phyloP scores from a whole-genome alignment of 257 asterid species.

The Ilex asprella region DNA sequence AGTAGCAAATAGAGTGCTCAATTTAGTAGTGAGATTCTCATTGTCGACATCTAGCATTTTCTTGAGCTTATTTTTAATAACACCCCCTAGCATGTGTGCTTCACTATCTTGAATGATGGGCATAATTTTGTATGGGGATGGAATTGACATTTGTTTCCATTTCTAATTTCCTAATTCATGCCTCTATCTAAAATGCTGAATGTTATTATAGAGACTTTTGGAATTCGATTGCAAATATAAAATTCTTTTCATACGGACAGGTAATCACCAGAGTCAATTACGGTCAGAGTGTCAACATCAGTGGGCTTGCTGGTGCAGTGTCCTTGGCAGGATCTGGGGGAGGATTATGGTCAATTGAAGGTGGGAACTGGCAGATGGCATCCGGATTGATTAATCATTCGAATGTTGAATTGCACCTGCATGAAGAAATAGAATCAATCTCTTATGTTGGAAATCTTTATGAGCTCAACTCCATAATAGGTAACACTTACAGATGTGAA shows the following conservation, averaged over 20 bases:
- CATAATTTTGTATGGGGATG: too few species aligned
- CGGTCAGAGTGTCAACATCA: conserved; percentile 84
- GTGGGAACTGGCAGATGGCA: conserved; percentile 98
- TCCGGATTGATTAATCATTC: conserved; percentile 71
- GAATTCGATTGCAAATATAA: not conserved
- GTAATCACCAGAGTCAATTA: conserved; percentile 92
- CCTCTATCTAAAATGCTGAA: too few species aligned
- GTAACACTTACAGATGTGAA: conserved; percentile 63
- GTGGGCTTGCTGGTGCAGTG: conserved; percentile 96
- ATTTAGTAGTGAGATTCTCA: too few species aligned
- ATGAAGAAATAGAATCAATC: conserved; percentile 76
- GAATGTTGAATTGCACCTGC: conserved; percentile 58
- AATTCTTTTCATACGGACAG: conserved; percentile 25
- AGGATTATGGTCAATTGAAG: conserved; percentile 85
- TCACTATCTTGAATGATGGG: too few species aligned
- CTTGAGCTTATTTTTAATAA: too few species aligned
- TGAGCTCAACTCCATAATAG: conserved; percentile 73
- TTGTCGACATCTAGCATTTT: too few species aligned
- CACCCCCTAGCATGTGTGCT: too few species aligned
- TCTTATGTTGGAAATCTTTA: conserved; percentile 52
- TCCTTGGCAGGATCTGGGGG: conserved; percentile 93
- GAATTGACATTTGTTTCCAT: too few species aligned
- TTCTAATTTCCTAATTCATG: too few species aligned
- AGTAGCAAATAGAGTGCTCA: too few species aligned
- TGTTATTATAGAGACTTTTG: too few species aligned